Evolutionary conservation across 805 yeast species (phyloP).

Genomic region (Ogataea dorogensis): DNA sequence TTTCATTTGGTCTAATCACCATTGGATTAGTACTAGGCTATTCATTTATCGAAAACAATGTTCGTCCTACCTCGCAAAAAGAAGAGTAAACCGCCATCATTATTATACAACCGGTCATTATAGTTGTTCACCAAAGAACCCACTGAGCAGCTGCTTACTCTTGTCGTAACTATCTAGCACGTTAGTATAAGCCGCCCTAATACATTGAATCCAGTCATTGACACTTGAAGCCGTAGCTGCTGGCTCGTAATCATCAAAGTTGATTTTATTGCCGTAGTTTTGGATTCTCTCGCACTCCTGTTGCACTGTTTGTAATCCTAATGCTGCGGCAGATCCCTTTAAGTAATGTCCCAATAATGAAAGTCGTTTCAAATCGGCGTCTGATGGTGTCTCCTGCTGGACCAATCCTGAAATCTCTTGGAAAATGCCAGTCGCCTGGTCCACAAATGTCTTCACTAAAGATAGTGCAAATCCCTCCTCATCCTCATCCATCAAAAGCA

Average conservation of each 20-base stretch:
- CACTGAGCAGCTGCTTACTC: conserved; percentile 50
- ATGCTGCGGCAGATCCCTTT: conserved; percentile 93
- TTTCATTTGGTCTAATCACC: conserved; percentile 70
- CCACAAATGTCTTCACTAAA: conserved; percentile 79
- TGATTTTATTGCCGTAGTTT: conserved; percentile 66
- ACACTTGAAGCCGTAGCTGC: conserved; percentile 34
- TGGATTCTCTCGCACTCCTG: conserved; percentile 91
- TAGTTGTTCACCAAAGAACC: conserved; percentile 44
- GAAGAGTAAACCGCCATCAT: conserved; percentile 1
- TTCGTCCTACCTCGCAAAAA: conserved; percentile 12
- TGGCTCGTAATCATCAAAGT: conserved; percentile 25
- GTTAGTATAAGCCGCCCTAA: conserved; percentile 50
- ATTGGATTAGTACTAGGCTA: conserved; percentile 69
- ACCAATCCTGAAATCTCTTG: conserved; percentile 63
- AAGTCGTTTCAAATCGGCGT: conserved; percentile 52
- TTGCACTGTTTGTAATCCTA: conserved; percentile 81
- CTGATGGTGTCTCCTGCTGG: conserved; percentile 21
- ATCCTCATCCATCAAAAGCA: conserved; percentile 94
- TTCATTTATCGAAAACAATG: conserved; percentile 42
- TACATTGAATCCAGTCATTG: conserved; percentile 39
- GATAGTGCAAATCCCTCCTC: conserved; percentile 85
- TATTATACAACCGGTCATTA: conserved; percentile 7
- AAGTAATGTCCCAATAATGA: conserved; percentile 86
- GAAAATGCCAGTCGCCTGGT: conserved; percentile 84
- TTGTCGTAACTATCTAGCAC: conserved; percentile 51